phyloP scores from a whole-genome alignment of 148 eudicot genomes.

The Drosera capensis region DNA sequence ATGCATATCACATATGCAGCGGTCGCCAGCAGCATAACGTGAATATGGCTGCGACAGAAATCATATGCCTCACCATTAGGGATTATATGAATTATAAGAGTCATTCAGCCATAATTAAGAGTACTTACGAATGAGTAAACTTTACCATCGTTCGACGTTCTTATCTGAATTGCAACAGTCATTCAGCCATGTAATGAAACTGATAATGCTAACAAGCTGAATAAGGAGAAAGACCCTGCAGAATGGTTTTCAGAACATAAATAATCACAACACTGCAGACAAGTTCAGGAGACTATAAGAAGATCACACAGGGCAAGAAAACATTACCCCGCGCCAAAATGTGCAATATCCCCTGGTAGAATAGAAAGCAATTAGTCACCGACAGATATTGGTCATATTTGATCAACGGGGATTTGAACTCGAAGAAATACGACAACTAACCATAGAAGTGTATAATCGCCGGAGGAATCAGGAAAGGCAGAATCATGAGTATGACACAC shows the following conservation, averaged over 20 bases:
- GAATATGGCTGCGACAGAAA: slow-evolving; percentile 36
- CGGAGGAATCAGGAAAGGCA: slow-evolving; percentile 43
- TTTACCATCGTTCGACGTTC: slow-evolving; percentile 54
- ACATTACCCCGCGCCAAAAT: slow-evolving; percentile 84
- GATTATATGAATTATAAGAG: no score
- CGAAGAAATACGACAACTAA: no score
- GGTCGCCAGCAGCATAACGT: slow-evolving; percentile 35
- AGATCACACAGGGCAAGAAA: background rate
- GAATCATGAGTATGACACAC: slow-evolving; percentile 24
- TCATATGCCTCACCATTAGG: background rate
- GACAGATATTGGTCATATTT: no score
- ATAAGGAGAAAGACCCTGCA: slow-evolving; percentile 71
- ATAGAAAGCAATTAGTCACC: no score
- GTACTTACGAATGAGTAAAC: background rate
- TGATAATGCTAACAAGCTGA: slow-evolving; percentile 73
- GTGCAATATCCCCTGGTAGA: slow-evolving; percentile 66
- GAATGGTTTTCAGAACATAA: slow-evolving; percentile 2
- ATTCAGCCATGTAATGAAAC: slow-evolving; percentile 68
- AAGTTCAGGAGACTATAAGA: background rate
- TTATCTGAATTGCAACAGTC: slow-evolving; percentile 53
- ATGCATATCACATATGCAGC: slow-evolving; percentile 41
- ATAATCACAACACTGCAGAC: no score
- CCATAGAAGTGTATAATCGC: slow-evolving; percentile 41
- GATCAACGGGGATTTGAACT: no score
- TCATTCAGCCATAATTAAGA: no score